A percentile compares a stretch with the other conserved stretches of the same genome.
Evolutionary conservation across 768 basidiomycete genomes (phyloP).

Genomic region (Coprinopsis strossmayeri): DNA sequence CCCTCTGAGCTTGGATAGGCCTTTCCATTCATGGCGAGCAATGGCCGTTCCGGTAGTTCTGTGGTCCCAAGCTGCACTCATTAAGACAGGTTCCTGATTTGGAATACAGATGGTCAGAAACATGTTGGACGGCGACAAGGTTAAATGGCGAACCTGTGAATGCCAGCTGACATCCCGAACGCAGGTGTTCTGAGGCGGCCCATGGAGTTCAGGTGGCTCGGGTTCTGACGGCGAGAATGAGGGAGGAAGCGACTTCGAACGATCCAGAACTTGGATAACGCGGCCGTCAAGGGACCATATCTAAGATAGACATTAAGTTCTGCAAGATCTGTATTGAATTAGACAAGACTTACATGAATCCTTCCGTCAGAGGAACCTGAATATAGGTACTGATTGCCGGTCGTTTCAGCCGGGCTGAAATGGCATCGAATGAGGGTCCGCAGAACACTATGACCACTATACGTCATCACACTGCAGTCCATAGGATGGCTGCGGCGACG

Average conservation of each 20-base stretch:
- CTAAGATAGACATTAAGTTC: conserved; percentile 29
- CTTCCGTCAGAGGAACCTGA: conserved; percentile 85
- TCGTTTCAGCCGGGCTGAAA: conserved; percentile 91
- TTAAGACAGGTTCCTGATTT: conserved; percentile 73
- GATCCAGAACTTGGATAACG: conserved; percentile 78
- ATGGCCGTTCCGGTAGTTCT: conserved; percentile 64
- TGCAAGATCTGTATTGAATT: not conserved
- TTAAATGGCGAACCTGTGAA: conserved; percentile 45
- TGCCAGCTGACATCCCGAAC: conserved; percentile 98
- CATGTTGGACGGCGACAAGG: not conserved
- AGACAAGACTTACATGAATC: conserved; percentile 57
- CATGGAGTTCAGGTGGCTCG: conserved; percentile 31
- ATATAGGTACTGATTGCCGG: conserved; percentile 90
- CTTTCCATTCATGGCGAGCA: conserved; percentile 96
- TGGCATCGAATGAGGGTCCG: conserved; percentile 93
- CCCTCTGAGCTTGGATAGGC: conserved; percentile 64
- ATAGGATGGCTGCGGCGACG: conserved; percentile 59
- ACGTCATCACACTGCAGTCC: conserved; percentile 95
- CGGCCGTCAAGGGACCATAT: conserved; percentile 94
- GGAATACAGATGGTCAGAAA: not conserved
- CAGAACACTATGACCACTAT: conserved; percentile 84
- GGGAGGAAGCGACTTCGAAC: conserved; percentile 65
- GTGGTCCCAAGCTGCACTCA: conserved; percentile 88
- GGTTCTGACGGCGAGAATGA: conserved; percentile 63
- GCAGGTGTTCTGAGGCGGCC: conserved; percentile 36